A percentile compares a stretch with the other conserved stretches of the same genome.
Evolutionary conservation across 2,329 filamentous ascomycete genomes (phyloP).

Genomic region (Neoscytalidium dimidiatum): DNA sequence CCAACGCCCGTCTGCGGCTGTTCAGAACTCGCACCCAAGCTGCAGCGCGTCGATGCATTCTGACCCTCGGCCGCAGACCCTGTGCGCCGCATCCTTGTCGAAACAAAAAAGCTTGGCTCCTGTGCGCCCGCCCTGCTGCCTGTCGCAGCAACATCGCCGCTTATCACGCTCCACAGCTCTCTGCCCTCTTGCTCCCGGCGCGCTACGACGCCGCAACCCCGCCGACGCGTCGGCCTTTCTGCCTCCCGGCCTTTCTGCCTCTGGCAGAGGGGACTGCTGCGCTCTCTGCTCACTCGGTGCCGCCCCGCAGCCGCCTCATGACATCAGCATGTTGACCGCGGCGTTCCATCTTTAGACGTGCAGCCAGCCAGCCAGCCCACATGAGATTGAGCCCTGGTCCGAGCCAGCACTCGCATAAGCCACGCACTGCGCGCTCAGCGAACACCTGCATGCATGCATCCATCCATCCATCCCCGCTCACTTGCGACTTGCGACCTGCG

Average conservation of each 20-base stretch:
- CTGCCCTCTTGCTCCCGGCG: neutral
- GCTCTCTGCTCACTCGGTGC: neutral
- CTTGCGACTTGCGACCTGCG: neutral
- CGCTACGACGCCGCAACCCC: neutral
- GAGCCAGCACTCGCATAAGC: conserved; percentile 10
- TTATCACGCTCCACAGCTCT: neutral
- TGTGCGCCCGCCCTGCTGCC: too few species aligned
- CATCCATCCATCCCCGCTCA: neutral
- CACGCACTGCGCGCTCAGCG: neutral
- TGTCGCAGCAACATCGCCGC: too few species aligned
- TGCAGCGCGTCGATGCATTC: neutral
- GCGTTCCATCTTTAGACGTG: neutral
- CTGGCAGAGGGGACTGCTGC: too few species aligned
- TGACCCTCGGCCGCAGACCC: too few species aligned
- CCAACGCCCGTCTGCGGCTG: neutral
- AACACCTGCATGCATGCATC: conserved; percentile 10
- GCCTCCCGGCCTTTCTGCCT: too few species aligned
- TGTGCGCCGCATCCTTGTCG: neutral
- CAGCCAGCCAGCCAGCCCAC: neutral
- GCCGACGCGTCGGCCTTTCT: neutral
- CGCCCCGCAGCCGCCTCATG: neutral
- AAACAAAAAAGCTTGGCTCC: neutral
- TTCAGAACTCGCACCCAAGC: neutral
- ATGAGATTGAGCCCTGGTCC: neutral
- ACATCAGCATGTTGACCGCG: neutral